Base-by-base conservation (phyloP, 2,329 filamentous ascomycete genomes). In the Pseudogymnoascus pannorum region DNA sequence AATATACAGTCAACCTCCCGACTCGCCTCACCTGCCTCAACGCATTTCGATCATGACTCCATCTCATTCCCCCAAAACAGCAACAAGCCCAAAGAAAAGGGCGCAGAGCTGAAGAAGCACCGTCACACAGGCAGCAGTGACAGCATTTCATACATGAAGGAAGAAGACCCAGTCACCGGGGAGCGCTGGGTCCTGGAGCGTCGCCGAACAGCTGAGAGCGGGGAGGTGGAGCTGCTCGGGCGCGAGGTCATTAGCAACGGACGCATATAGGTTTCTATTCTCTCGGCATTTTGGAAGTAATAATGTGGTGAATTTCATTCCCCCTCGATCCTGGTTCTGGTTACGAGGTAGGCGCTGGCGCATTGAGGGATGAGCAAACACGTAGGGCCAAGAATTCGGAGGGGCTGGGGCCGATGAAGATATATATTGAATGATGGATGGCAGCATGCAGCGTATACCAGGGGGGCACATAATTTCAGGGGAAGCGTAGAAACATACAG, bases 161-260 rank as follows among this genome's bases (percentile, higher is more conserved):
- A 83, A 64, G 80, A 81, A 63, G 85, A 87, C 68, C 83, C 86
- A 51, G 78, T 82, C 2, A 79, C 79, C 7, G 81, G 80, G 1
- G 81, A 82, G 65, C 75, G 86, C 51, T 91, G 87, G 88, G 82
- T 91, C 6, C 75, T 91, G 66, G 88, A 91, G 72, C 75, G 87
- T 35, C 78, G 87, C 59, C 76, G 87, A 35, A 88, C 85, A 2
- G 84, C 78, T 1, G 87, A 89, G 67, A 80, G 77, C 62, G 87
- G 87, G 0, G 80, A 87, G 71, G 73, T 87, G 60, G 84, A 88
- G 69, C 72, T 89, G n/a, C 72, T 88, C 3, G 85, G 82, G 48
- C 76, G 87, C 60, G 83, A 88, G 70, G 76, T 89, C 62, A 80
- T 89, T 8, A 79, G 83, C 64, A 83, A 83, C 9, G 68, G 70